These are phyloP conservation scores for Citeromyces siamensis DNA, from an alignment of 1,139 yeast species.

Conservation along the genomic window DNA sequence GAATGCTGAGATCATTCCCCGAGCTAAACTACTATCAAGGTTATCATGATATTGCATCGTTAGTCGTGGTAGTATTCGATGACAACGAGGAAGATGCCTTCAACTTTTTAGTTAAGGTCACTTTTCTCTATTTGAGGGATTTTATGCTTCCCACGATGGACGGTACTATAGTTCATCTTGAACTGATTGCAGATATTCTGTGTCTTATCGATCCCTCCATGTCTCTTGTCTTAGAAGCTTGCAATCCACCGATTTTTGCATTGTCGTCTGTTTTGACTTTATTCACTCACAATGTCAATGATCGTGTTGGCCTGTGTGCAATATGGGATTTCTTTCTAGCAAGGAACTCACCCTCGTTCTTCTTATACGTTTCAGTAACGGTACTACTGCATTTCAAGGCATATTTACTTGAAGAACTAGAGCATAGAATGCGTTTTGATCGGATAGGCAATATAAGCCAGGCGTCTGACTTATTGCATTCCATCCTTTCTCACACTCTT, in stretches of 20 bases:
- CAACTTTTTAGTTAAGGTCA: conserved; percentile 39
- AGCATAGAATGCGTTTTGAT: conserved; percentile 15
- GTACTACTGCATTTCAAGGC: conserved; percentile 29
- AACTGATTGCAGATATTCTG: conserved; percentile 51
- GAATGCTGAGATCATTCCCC: conserved; percentile 50
- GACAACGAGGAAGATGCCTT: conserved; percentile 29
- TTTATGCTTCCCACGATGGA: conserved; percentile 67
- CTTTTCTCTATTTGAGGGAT: conserved; percentile 63
- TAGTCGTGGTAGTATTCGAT: conserved; percentile 42
- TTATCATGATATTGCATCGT: conserved; percentile 74
- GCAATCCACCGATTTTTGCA: conserved; percentile 44
- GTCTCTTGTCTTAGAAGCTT: conserved; percentile 31
- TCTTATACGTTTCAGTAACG: conserved; percentile 47
- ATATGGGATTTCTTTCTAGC: conserved; percentile 56
- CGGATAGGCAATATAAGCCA: conserved; percentile 13
- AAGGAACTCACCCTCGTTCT: conserved; percentile 24
- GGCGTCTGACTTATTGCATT: conserved; percentile 33
- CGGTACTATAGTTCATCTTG: conserved; percentile 53
- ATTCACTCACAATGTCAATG: conserved; percentile 60
- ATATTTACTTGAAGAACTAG: conserved; percentile 22
- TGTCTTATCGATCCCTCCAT: conserved; percentile 35
- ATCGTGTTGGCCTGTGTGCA: conserved; percentile 33
- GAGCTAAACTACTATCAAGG: conserved; percentile 78
- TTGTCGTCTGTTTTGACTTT: conserved; percentile 68
- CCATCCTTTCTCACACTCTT: conserved; percentile 14